Evolutionary conservation across 306 rosid species (phyloP).

Genomic region (Corylus heterophylla): DNA sequence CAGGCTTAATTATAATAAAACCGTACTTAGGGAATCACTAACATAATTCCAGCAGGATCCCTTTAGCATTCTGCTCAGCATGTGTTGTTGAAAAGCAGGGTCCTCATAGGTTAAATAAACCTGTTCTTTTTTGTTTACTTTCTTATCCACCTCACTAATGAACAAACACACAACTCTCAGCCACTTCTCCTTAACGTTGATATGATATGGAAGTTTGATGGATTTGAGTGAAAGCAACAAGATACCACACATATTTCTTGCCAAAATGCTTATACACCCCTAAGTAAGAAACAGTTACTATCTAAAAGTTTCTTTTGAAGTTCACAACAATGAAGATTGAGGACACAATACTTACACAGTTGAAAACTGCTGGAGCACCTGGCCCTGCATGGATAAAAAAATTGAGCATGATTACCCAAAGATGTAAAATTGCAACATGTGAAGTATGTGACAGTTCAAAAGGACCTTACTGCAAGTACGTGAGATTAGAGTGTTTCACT

Average conservation of each 20-base stretch:
- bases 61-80: conserved; percentile 12
- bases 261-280: conserved; percentile 3
- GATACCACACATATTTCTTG: conserved; percentile 10
- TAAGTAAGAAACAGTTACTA: conserved; percentile 4
- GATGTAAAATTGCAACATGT: neutral
- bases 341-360: conserved; percentile 63
- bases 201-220: neutral
- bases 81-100: conserved; percentile 11
- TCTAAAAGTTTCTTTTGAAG: neutral
- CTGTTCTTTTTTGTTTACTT: conserved; percentile 10
- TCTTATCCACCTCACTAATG: conserved; percentile 3
- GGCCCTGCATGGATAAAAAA: conserved; percentile 66
- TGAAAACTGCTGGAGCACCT: conserved; percentile 90
- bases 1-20: neutral
- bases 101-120: neutral
- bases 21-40: no score
- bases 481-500: neutral
- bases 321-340: conserved; percentile 3
- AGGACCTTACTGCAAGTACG: neutral
- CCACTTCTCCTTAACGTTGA: neutral
- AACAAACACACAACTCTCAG: neutral
- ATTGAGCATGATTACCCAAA: conserved; percentile 22
- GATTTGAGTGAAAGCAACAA: neutral
- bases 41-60: no score
- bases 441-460: neutral